Evolutionary conservation across 2,329 filamentous ascomycete genomes (phyloP).

Genomic region (Hypoxylon sp.): DNA sequence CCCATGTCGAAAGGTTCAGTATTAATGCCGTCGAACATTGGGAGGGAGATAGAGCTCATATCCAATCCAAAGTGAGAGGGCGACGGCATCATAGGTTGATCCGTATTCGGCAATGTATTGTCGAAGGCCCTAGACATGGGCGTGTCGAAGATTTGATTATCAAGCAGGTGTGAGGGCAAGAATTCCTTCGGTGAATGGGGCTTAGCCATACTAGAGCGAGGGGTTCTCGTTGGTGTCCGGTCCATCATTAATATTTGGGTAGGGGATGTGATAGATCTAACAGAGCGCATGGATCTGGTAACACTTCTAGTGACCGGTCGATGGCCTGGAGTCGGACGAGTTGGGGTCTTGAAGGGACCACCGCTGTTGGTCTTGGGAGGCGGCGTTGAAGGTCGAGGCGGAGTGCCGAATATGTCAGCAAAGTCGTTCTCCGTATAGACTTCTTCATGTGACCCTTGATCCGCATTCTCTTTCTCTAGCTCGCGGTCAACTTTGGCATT

Average conservation of each 20-base stretch:
- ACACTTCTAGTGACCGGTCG: constrained; percentile 74
- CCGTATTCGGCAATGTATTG: constrained; percentile 73
- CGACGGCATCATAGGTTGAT: constrained; percentile 61
- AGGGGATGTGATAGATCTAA: constrained; percentile 62
- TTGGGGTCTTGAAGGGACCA: constrained; percentile 72
- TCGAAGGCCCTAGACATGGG: constrained; percentile 63
- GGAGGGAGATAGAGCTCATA: constrained; percentile 59
- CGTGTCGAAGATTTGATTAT: constrained; percentile 40
- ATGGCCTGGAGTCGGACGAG: constrained; percentile 72
- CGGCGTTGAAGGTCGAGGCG: constrained; percentile 67
- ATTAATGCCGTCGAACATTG: constrained; percentile 55
- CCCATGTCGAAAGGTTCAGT: constrained; percentile 63
- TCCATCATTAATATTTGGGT: constrained; percentile 60
- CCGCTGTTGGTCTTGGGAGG: constrained; percentile 65
- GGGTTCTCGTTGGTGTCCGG: constrained; percentile 65
- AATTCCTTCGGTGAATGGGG: constrained; percentile 58
- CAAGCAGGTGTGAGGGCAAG: constrained; percentile 48
- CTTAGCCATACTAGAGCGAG: constrained; percentile 54
- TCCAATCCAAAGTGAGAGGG: constrained; percentile 62
- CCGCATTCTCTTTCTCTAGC: constrained; percentile 62
- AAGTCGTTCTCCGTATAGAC: constrained; percentile 55
- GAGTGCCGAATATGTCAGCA: constrained; percentile 76
- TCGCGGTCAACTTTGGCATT: constrained; percentile 54
- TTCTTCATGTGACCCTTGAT: constrained; percentile 57
- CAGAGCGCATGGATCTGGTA: constrained; percentile 69